phyloP scores from a whole-genome alignment of 805 yeast genomes.

The Candida schatavii region DNA sequence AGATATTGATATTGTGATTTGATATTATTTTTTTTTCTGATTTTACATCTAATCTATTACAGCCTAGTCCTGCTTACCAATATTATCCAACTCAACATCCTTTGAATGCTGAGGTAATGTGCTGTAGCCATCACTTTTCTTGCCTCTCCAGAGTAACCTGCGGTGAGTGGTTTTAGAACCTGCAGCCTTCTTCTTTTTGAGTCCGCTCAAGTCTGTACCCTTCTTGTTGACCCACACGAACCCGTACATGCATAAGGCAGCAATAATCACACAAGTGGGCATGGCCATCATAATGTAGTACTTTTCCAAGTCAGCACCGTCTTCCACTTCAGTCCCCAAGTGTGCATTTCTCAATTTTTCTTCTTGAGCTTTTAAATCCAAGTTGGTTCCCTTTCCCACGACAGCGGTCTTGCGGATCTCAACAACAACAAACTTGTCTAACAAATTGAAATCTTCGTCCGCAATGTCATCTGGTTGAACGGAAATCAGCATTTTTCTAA shows the following conservation, averaged over 20 bases:
- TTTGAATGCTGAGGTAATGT: conserved; percentile 33
- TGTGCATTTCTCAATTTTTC: conserved; percentile 20
- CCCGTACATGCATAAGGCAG: conserved; percentile 61
- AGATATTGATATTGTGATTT: no score
- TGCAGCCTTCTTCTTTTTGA: conserved; percentile 31
- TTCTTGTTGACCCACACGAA: conserved; percentile 54
- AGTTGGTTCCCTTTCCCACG: conserved; percentile 46
- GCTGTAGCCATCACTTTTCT: conserved; percentile 18
- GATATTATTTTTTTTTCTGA: no score
- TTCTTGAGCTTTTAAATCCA: conserved; percentile 40
- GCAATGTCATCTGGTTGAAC: conserved; percentile 68
- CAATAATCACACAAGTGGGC: conserved; percentile 62
- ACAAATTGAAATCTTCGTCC: conserved; percentile 63
- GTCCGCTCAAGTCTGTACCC: conserved; percentile 39
- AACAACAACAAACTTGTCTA: conserved; percentile 41
- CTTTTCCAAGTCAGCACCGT: conserved; percentile 48
- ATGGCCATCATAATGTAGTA: conserved; percentile 64
- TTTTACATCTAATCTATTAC: no score
- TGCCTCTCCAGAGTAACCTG: conserved; percentile 25
- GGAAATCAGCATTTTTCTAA: conserved; percentile 58
- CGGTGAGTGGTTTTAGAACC: conserved; percentile 26
- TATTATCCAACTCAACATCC: conserved; percentile 17
- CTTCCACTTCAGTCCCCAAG: conserved; percentile 39
- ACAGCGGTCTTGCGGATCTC: conserved; percentile 51
- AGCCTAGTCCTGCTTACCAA: conserved; percentile 3